Base-by-base conservation (phyloP, 2,329 filamentous ascomycete species). In the Meredithiella fracta region DNA sequence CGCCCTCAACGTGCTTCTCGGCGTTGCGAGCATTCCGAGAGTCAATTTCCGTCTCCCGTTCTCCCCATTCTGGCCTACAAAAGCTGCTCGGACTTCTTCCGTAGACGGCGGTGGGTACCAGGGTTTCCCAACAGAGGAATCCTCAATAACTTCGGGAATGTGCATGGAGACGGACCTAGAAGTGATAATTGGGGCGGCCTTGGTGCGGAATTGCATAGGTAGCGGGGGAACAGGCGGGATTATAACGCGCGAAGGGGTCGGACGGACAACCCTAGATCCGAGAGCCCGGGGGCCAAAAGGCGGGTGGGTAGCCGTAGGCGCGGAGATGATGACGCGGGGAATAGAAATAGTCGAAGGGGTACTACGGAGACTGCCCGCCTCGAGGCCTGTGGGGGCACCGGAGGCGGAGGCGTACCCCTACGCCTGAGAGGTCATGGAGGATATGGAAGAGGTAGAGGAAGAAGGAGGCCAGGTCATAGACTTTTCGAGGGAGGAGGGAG, bases 341-440 rank as follows among this genome's bases (percentile, higher is more conserved):
- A 59, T 85, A 75, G 59, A 78, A 74, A 63, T 86, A 86, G 37
- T 87, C 76, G 67, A 81, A 88, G 52, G 94, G 75, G 3, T 82
- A 81, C 67, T 95, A 89, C 67, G 80, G 44, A 49, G 17, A 49
- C 44, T 49, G 5, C 44, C 44, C 20, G 44, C 44, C 23, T 49
- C 23, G 17, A 49, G 22, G 4, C 44, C 44, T 11, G 29, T 34
- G 23, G 23, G 11, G 22, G 44, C 20, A 8, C 14, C 44, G n/a
- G 22, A 49, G 44, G 20, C 44, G 44, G 44, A 22, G 53, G 53
- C 42, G 53, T 34, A 22, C 14, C 31, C 44, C 44, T 49, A 23
- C 23, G 23, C 23, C 17, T 42, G 25, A 25, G 55, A 11, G 40
- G 55, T 23, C 38, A 47, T 3, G 20, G 53, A 34, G 42, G 57